These are phyloP conservation scores for Teratosphaeria gauchensis DNA, from an alignment of 2,329 filamentous ascomycete species.

Conservation along the genomic window DNA sequence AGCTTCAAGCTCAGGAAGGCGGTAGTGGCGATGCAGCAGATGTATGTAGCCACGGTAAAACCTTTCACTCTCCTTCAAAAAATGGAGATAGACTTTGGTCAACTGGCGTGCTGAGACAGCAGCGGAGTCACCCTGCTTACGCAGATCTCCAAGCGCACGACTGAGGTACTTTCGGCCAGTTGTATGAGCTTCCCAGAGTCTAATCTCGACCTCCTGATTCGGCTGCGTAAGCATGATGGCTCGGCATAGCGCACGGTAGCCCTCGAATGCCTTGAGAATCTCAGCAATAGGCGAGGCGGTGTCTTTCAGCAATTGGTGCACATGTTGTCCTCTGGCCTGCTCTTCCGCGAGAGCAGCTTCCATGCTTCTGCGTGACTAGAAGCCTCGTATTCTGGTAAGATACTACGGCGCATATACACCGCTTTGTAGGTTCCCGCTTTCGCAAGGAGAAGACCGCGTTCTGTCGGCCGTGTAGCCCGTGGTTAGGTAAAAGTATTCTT, in stretches of 20 bases:
- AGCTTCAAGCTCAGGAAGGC: constrained; percentile 48
- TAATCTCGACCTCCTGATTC: constrained; percentile 55
- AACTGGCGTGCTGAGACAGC: constrained; percentile 63
- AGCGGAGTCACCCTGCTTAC: constrained; percentile 42
- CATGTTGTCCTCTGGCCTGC: constrained; percentile 20
- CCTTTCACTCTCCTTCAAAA: constrained; percentile 76
- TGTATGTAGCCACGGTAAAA: constrained; percentile 86
- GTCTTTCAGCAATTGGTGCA: constrained; percentile 16
- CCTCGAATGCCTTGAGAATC: constrained; percentile 17
- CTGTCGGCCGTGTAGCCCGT: constrained; percentile 36
- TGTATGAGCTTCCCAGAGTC: constrained; percentile 70
- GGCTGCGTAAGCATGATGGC: constrained; percentile 64
- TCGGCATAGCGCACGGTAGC: constrained; percentile 61
- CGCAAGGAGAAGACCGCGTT: constrained; percentile 13
- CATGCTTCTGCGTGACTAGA: constrained; percentile 15
- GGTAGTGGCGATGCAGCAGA: constrained; percentile 55
- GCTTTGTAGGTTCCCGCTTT: background rate
- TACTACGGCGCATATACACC: constrained; percentile 10
- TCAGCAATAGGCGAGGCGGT: constrained; percentile 13
- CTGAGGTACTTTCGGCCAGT: constrained; percentile 71
- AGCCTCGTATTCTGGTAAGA: constrained; percentile 1
- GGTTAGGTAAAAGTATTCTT: constrained; percentile 50
- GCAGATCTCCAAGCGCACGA: constrained; percentile 48
- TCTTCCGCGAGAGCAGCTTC: constrained; percentile 23
- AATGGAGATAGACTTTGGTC: constrained; percentile 70